Base-by-base conservation (phyloP, 805 yeast species). In the Cyberlindnera petersonii region DNA sequence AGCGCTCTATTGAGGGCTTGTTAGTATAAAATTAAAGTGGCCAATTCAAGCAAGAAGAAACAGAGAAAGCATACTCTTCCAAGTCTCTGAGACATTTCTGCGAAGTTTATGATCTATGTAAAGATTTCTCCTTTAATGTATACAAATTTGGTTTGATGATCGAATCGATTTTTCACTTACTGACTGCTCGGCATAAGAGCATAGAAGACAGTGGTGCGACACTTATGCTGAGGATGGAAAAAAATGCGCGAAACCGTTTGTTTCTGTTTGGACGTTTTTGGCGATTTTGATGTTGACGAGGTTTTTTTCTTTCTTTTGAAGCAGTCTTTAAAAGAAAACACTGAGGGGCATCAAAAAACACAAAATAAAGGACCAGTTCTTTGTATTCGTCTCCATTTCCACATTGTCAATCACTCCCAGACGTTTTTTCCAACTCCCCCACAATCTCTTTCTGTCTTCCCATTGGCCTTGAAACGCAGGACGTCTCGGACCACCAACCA, bases 1-100 rank as follows among this genome's bases (percentile, higher is more conserved):
- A 5, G 82, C 86, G 4, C 87, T 76, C 45, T 42, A 26, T 5
- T 15, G 4, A 7, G 5, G 31, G 9, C 4, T 19, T 10, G 16
- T 23, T 31, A 31, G 33, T 31, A 19, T 30, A 11, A 30, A 19
- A 5, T 6, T n/a, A n/a, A n/a, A n/a, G n/a, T n/a, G n/a, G n/a
- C n/a, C n/a, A n/a, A 9, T 13, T 24, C n/a, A 9, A 30, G 20
- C n/a, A n/a, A 5, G 16, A 5, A 4, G 11, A n/a, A 13, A 19
- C 13, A 16, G 11, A 20, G 6, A 4, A 48, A n/a, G n/a, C 52
- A 7, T 39, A 42, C 49, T 53, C 60, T 55, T 40, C 60, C 60
- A 5, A 55, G 19, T 42, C 55, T 52, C 42, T 53, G 57, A 6
- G 60, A 55, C 59, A 55, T 55, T 9, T 17, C 31, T 15, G 19